These are phyloP conservation scores for Yamadazyma triangularis DNA, from an alignment of 1,139 yeast species.

Conservation along the genomic window DNA sequence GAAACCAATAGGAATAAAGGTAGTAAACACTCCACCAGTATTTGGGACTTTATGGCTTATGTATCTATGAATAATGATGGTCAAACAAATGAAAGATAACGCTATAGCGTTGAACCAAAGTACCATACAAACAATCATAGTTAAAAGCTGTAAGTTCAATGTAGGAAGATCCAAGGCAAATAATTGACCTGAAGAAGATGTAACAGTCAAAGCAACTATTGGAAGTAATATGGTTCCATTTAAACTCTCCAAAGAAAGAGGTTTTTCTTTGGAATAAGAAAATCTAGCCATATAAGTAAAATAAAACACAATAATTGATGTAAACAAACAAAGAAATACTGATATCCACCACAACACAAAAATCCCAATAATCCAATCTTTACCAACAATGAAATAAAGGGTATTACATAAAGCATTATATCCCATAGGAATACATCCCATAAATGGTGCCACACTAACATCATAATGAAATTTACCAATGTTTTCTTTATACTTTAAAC, in stretches of 20 bases:
- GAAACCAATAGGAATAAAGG: constrained; percentile 29
- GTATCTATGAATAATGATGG: constrained; percentile 57
- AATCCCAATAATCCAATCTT: constrained; percentile 35
- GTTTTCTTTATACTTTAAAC: constrained; percentile 30
- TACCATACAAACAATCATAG: constrained; percentile 51
- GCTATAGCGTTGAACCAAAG: constrained; percentile 68
- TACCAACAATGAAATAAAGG: constrained; percentile 34
- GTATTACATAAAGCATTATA: constrained; percentile 59
- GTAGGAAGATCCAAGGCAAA: constrained; percentile 43
- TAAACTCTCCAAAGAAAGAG: constrained; percentile 18
- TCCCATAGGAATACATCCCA: constrained; percentile 84
- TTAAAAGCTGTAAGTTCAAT: constrained; percentile 39
- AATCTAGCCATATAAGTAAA: constrained; percentile 34
- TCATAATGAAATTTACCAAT: constrained; percentile 35
- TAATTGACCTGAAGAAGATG: constrained; percentile 60
- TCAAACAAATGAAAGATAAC: constrained; percentile 52
- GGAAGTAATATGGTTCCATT: constrained; percentile 58
- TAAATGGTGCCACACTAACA: constrained; percentile 49
- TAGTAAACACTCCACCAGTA: constrained; percentile 22
- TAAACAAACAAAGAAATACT: constrained; percentile 45
- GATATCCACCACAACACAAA: constrained; percentile 72
- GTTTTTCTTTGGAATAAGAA: constrained; percentile 22
- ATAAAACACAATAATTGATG: constrained; percentile 55
- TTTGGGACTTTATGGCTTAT: constrained; percentile 58
- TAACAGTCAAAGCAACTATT: constrained; percentile 72